Conservation (phyloP, 139 green algal genomes). For the Diplosphaera chodatii region DNA sequence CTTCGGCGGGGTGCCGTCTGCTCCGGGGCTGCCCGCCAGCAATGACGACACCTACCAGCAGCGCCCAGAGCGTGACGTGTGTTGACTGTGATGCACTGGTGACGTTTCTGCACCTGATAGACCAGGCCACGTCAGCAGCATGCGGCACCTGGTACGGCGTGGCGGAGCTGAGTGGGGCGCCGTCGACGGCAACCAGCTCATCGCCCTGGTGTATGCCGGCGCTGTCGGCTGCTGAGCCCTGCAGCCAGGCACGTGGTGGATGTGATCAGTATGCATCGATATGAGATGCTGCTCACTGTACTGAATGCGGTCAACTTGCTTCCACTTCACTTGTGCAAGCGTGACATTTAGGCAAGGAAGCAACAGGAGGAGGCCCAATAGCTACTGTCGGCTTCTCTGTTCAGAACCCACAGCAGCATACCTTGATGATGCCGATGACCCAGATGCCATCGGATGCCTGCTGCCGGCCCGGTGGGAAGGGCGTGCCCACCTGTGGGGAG, state of each 20-base stretch:
- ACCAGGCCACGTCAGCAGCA: too few species aligned
- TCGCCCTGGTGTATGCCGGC: constrained; percentile 81
- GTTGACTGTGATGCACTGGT: background rate
- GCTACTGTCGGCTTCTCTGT: too few species aligned
- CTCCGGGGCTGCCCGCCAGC: background rate
- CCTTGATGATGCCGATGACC: constrained; percentile 79
- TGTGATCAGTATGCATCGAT: too few species aligned
- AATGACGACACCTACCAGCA: background rate
- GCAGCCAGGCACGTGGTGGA: constrained; percentile 6
- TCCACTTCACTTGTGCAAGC: too few species aligned
- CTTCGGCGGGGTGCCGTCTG: background rate
- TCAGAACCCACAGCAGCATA: too few species aligned
- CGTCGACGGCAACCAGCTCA: constrained; percentile 73
- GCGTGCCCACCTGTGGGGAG: background rate
- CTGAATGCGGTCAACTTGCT: too few species aligned
- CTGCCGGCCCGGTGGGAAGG: background rate
- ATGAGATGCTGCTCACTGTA: too few species aligned
- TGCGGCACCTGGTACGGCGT: constrained; percentile 65
- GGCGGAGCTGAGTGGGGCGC: constrained; percentile 23
- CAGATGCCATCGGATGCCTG: constrained; percentile 33
- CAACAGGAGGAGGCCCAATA: too few species aligned
- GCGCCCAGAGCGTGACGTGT: too few species aligned
- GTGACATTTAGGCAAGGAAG: too few species aligned
- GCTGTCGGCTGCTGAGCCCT: constrained; percentile 51
- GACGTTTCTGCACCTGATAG: background rate